Evolutionary conservation across 768 basidiomycete species (phyloP), one percentile per base, ranked within the genome.

Genomic region (Leccinum pellstonianum): DNA sequence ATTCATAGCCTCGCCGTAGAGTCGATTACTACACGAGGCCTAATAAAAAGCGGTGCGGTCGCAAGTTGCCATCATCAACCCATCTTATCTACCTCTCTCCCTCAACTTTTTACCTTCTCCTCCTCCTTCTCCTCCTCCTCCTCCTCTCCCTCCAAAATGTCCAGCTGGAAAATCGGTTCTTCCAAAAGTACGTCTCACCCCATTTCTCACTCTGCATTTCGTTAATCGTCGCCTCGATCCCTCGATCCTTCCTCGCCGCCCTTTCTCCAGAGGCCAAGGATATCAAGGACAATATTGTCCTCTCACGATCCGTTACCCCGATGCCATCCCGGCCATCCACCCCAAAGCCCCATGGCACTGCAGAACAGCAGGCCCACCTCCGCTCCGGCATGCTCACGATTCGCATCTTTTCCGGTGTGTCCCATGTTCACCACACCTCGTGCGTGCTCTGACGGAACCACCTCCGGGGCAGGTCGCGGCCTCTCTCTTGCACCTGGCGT

Each of bases 351-450:
- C 77, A 77, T 58, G 71, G 77, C 70, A 79, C 78, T 33, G 64
- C 79, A 55, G 84, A 86, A 66, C 73, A 66, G 7, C 75, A 72
- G 11, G 69, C 70, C 9, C 85, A 88, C 72, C 89, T 91, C 66
- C 83, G 92, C 74, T 89, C 85, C 49, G 96, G 96, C 53, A 87
- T 95, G 83, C 86, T 98, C 67, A 95, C 93, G 63, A 95, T 99
- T 73, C 86, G 93, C 61, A 94, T 99, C 71, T 95, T 95, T 78
- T 95, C 90, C 67, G 91, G 91, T 91, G 62, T 63, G 84, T 68
- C 67, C 55, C 71, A 17, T 25, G 33, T 51, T 41, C 57, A 67
- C 10, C 48, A 64, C 21, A 7, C 70, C 27, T 70, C 65, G 12
- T 5, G 47, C 21, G 1, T 15, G 5, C 27, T 8, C 46, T 54